A percentile compares a stretch with the other conserved stretches of the same genome.
phyloP scores from a whole-genome alignment of 73 alveolate species.

The Diophrys appendiculata region DNA sequence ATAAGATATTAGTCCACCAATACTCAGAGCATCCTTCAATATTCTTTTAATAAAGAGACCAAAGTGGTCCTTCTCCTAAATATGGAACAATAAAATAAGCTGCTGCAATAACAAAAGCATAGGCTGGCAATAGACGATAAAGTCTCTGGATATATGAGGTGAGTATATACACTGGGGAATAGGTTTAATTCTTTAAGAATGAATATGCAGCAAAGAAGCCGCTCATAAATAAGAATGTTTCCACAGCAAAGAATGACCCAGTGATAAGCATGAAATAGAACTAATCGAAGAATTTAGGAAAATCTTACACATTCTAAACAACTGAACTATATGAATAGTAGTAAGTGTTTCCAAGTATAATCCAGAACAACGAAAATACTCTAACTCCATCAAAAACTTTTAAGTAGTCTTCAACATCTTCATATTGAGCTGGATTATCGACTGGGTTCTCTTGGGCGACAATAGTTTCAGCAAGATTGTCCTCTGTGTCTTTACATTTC shows the following conservation, averaged over 20 bases:
- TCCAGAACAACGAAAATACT: constrained; percentile 38
- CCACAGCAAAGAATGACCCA: constrained; percentile 43
- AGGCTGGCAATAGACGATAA: constrained; percentile 32
- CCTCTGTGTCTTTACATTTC: not conserved
- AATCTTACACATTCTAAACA: constrained; percentile 37
- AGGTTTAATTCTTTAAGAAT: not conserved
- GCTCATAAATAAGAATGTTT: constrained; percentile 41
- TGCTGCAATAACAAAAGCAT: constrained; percentile 28
- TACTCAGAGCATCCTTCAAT: constrained; percentile 38
- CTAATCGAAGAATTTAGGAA: constrained; percentile 11
- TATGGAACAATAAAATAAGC: constrained; percentile 28
- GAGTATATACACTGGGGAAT: not conserved
- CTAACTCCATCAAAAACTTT: constrained; percentile 54
- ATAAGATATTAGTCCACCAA: constrained; percentile 69
- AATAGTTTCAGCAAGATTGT: constrained; percentile 8
- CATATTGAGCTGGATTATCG: not conserved
- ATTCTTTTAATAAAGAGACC: not conserved
- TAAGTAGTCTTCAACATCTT: constrained; percentile 10
- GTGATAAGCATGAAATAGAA: constrained; percentile 42
- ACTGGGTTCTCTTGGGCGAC: not conserved
- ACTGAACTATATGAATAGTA: constrained; percentile 42
- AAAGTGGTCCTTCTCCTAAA: constrained; percentile 63
- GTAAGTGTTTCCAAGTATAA: constrained; percentile 32
- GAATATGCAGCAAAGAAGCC: constrained; percentile 53
- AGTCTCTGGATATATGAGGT: constrained; percentile 25